phyloP scores from a whole-genome alignment of 148 eudicot species.

The Arbutus unedo region DNA sequence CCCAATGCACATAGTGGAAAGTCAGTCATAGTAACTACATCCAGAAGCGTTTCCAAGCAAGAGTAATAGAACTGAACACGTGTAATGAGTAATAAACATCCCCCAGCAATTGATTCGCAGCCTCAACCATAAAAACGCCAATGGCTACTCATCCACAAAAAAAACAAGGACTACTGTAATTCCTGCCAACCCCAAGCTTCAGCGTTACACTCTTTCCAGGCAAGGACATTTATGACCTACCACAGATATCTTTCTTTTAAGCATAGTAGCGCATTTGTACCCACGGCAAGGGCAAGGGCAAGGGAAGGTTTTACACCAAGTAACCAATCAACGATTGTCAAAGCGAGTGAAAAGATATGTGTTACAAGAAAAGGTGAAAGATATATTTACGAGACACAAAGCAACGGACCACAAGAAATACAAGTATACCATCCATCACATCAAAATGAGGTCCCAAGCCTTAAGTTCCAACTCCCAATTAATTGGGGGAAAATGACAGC shows the following conservation, averaged over 20 bases:
- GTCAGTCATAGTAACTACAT: neutral
- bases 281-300: neutral
- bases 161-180: neutral
- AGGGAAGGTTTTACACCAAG: neutral
- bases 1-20: neutral
- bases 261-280: neutral
- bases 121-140: neutral
- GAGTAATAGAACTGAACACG: neutral
- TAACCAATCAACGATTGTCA: neutral
- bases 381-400: neutral
- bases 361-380: neutral
- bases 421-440: neutral
- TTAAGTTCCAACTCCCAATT: too few species aligned
- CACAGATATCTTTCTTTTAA: neutral
- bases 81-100: neutral
- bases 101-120: neutral
- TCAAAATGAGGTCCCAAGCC: neutral
- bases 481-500: too few species aligned
- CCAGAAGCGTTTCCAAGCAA: neutral
- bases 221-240: neutral
- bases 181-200: neutral
- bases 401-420: neutral
- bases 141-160: neutral
- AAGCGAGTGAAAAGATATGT: neutral
- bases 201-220: constrained; percentile 7